phyloP scores from a whole-genome alignment of 768 basidiomycete genomes.

The Phlebiopsis gigantea region DNA sequence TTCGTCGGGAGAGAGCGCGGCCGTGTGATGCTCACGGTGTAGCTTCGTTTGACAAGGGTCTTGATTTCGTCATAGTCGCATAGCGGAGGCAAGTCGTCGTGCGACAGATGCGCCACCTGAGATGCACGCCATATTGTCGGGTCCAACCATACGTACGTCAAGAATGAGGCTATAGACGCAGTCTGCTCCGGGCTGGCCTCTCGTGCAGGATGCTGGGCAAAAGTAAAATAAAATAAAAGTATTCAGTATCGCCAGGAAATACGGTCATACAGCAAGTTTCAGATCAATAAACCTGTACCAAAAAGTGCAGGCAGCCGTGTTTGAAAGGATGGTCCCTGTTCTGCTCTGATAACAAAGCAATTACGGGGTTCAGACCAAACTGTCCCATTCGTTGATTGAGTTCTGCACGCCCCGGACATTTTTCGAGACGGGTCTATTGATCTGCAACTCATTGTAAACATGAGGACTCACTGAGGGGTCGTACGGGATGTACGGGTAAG shows the following conservation, averaged over 20 bases:
- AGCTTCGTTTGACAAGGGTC: slow-evolving; percentile 25
- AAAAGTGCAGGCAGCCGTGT: too few species aligned
- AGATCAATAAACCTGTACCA: not conserved
- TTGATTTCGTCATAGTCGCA: slow-evolving; percentile 36
- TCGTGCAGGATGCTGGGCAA: slow-evolving; percentile 15
- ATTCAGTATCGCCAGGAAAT: too few species aligned
- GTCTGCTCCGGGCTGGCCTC: slow-evolving; percentile 23
- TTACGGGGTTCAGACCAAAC: too few species aligned
- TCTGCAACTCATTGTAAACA: too few species aligned
- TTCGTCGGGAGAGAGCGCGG: not conserved
- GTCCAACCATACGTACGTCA: slow-evolving; percentile 49
- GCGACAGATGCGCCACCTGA: slow-evolving; percentile 35
- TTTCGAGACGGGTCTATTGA: too few species aligned
- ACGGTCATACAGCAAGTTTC: not conserved
- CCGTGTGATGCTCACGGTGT: slow-evolving; percentile 20
- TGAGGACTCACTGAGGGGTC: not conserved
- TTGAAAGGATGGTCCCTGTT: too few species aligned
- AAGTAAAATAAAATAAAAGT: too few species aligned
- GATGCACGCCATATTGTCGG: slow-evolving; percentile 37
- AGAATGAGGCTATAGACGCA: slow-evolving; percentile 21
- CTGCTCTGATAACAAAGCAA: too few species aligned
- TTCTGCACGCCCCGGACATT: too few species aligned
- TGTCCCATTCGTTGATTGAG: too few species aligned
- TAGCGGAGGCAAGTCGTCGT: slow-evolving; percentile 38
- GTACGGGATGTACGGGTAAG: slow-evolving; percentile 8